Conservation (phyloP, 257 asterid species). For the Nyctanthes arbortristis region DNA sequence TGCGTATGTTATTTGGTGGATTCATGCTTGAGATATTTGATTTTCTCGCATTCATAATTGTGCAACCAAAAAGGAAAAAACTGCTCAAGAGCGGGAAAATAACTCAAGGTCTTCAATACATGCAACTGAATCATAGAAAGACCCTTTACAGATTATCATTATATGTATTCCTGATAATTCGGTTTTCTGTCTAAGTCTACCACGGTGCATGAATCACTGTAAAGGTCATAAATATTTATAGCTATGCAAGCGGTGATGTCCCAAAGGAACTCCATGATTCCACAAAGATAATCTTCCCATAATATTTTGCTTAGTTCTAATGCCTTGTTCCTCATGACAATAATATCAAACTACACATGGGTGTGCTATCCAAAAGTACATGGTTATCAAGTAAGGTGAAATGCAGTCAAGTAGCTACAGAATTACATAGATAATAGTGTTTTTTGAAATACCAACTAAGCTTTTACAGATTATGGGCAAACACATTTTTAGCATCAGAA, state of each 20-base stretch:
- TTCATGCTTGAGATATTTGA: neutral
- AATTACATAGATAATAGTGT: neutral
- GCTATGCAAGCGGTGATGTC: neutral
- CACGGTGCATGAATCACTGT: neutral
- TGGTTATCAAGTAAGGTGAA: neutral
- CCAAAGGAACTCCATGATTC: neutral
- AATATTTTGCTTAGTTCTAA: neutral
- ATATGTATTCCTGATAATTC: neutral
- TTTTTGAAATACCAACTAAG: neutral
- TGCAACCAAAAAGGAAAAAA: neutral
- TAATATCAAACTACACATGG: neutral
- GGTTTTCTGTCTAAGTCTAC: neutral
- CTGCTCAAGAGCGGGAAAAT: neutral
- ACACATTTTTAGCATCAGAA: neutral
- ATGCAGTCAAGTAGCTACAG: neutral
- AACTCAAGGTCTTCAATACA: neutral
- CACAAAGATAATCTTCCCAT: neutral
- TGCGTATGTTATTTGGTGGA: neutral
- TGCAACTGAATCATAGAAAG: neutral
- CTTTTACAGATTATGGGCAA: neutral
- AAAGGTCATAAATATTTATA: neutral
- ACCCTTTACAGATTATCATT: too few species aligned
- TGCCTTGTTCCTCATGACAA: too few species aligned
- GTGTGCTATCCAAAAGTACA: neutral
- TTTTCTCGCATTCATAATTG: neutral